Conservation (phyloP, 371 early-diverging fungal genomes). For the Mortierella sp. region DNA sequence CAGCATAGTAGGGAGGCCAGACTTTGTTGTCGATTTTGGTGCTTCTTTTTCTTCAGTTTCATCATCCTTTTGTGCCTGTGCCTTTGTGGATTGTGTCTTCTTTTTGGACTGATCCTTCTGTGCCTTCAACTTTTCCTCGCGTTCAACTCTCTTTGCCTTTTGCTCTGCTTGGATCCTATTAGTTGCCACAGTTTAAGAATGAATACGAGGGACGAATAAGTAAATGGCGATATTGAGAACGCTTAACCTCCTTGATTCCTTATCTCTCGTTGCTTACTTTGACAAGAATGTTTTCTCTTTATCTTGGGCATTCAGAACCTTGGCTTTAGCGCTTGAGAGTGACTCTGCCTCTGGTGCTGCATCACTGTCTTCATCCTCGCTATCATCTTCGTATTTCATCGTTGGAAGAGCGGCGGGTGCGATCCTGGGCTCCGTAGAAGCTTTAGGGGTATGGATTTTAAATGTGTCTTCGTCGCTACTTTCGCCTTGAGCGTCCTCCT, state of each 20-base stretch:
- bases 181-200: neutral
- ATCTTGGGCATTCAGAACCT: conserved; percentile 41
- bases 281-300: conserved; percentile 52
- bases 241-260: neutral
- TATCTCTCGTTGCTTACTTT: conserved; percentile 24
- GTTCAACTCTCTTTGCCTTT: conserved; percentile 51
- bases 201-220: neutral
- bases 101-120: conserved; percentile 49
- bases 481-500: conserved; percentile 11
- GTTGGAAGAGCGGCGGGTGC: conserved; percentile 36
- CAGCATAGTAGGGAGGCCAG: conserved; percentile 35
- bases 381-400: conserved; percentile 44
- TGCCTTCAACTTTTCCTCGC: conserved; percentile 48
- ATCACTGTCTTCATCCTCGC: conserved; percentile 42
- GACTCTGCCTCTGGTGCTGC: conserved; percentile 55
- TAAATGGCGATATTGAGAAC: neutral
- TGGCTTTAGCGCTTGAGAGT: conserved; percentile 50
- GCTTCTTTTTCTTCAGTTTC: neutral
- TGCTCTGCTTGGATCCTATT: conserved; percentile 53
- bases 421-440: conserved; percentile 19
- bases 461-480: conserved; percentile 43
- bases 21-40: conserved; percentile 15
- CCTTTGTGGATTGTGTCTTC: neutral
- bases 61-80: neutral
- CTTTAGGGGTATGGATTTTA: conserved; percentile 55